A percentile compares a stretch with the other conserved stretches of the same genome.
These are phyloP conservation scores for Ascochyta koolunga DNA, from an alignment of 2,329 filamentous ascomycete species.

Conservation along the genomic window DNA sequence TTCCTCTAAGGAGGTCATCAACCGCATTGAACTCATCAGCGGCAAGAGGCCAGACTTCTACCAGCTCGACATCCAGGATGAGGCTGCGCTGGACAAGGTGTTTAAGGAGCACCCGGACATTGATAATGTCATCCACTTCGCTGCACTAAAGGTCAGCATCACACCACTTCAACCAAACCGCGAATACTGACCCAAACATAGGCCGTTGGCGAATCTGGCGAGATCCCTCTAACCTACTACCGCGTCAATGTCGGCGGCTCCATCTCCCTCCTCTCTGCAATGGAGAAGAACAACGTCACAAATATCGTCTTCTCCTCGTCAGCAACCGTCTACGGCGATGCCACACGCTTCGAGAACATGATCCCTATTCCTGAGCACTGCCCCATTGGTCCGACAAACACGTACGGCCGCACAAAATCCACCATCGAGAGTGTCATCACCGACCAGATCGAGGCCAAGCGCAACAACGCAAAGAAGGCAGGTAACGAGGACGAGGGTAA, in stretches of 20 bases:
- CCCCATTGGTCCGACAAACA: constrained; percentile 95
- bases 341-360: constrained; percentile 95
- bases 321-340: constrained; percentile 97
- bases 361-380: constrained; percentile 98
- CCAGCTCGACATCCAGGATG: constrained; percentile 86
- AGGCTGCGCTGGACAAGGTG: constrained; percentile 80
- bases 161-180: neutral
- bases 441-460: constrained; percentile 86
- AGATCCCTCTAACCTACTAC: constrained; percentile 97
- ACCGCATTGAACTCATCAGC: constrained; percentile 92
- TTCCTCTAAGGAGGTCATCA: constrained; percentile 86
- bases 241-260: constrained; percentile 94
- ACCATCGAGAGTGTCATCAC: constrained; percentile 91
- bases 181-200: constrained; percentile 45
- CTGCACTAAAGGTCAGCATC: constrained; percentile 80
- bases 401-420: constrained; percentile 95
- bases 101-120: constrained; percentile 90
- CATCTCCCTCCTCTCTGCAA: constrained; percentile 81
- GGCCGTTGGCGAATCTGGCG: constrained; percentile 94
- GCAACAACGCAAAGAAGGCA: constrained; percentile 79
- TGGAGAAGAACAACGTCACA: constrained; percentile 87
- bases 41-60: constrained; percentile 87
- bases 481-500: constrained; percentile 65
- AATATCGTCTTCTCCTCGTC: constrained; percentile 99
- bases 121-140: constrained; percentile 98